Evolutionary conservation across 2,329 filamentous ascomycete species (phyloP).

Genomic region (Seiridium unicorne): DNA sequence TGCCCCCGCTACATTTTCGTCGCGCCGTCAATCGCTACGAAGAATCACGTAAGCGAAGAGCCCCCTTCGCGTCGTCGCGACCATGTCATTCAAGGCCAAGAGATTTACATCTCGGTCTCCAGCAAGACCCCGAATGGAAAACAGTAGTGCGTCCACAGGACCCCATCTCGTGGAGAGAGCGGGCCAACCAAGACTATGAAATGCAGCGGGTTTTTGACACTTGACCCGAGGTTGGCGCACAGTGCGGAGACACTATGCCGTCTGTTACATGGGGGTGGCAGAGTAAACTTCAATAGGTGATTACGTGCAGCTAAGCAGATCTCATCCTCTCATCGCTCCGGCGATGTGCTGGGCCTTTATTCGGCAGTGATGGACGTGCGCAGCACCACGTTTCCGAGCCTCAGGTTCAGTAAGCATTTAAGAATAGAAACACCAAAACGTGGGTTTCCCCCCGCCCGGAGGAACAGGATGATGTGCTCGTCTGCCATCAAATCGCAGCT

Average conservation of each 20-base stretch:
- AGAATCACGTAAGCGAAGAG: not conserved
- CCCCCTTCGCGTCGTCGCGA: not conserved
- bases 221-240: not conserved
- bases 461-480: not conserved
- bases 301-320: too few relatives aligned
- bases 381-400: not conserved
- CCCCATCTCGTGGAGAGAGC: not conserved
- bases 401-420: not conserved
- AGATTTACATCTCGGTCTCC: not conserved
- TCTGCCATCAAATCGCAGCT: not conserved
- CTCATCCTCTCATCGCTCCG: too few relatives aligned
- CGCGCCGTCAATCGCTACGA: too few relatives aligned
- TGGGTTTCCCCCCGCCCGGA: not conserved
- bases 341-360: not conserved
- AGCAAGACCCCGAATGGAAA: not conserved
- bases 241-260: not conserved
- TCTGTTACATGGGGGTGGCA: too few relatives aligned
- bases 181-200: not conserved
- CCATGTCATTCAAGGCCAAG: not conserved
- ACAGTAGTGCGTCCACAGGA: not conserved
- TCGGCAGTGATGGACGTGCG: not conserved
- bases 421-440: not conserved
- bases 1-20: too few relatives aligned
- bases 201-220: not conserved
- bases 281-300: too few relatives aligned